Base-by-base conservation (phyloP, 2,329 filamentous ascomycete genomes). In the Paracamarosporium sp. region DNA sequence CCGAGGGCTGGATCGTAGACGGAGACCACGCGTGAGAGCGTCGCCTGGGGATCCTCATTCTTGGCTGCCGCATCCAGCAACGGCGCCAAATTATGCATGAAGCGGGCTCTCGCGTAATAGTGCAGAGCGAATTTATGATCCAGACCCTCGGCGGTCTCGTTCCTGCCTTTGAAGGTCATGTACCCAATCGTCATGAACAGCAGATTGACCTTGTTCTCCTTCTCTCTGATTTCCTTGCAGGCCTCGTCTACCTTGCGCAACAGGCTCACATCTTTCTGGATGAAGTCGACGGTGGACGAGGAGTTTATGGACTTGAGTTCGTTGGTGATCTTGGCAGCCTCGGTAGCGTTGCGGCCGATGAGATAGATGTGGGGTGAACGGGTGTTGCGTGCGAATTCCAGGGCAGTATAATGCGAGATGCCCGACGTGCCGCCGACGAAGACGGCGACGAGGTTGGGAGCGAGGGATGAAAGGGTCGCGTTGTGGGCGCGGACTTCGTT, bases 151-250 rank as follows among this genome's bases (percentile, higher is more conserved):
- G 43, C 25, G 2, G 75, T 78, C 43, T 74, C 73, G 11, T 69
- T 65, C 5, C 78, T 66, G n/a, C 78, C 78, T 41, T 69, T 68
- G 6, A 80, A 54, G 2, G 78, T 78, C 61, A 83, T 72, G 65
- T 79, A 80, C 3, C 84, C 85, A 1, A 79, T 79, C 1, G 79
- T 84, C 52, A 86, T 77, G 64, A 86, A 84, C 0, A 88, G 70
- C 3, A 86, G 68, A 66, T 88, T 86, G 57, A 88, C 78, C 25
- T 78, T 77, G 35, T 74, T 70, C 65, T 87, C 85, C 58, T 80
- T 81, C 28, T 70, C 65, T 57, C 73, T 75, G 55, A 88, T 83
- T 50, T 85, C 78, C 6, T 74, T 71, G 67, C 79, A 81, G 15
- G 75, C 70, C 56, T 76, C 68, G 59, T 81, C 80, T 53, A 81